Base-by-base conservation (phyloP, 2,329 filamentous ascomycete species). In the Fulvia fulva region DNA sequence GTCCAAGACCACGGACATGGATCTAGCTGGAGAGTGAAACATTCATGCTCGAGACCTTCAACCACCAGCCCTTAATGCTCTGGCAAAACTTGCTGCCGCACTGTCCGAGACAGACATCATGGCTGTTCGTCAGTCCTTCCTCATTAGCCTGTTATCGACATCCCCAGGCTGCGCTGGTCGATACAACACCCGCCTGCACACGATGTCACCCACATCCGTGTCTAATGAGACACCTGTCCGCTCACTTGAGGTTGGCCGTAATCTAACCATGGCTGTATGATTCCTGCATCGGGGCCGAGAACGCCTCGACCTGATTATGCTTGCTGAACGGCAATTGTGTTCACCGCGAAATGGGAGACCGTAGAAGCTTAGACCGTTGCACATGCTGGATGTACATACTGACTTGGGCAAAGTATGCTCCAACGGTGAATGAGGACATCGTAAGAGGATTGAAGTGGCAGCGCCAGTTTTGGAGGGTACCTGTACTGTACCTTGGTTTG, bases 391-490 rank as follows among this genome's bases (percentile, higher is more conserved):
- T 8, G 30, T 14, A 4, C 8, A 34, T 34, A 43, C 22, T 56
- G 51, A 45, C 37, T 26, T 8, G 25, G 43, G 56, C 43, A 30
- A 55, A 56, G 34, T 34, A 44, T 51, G 37, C 37, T 56, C 26
- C 26, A 55, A 53, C 11, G 30, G 11, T 2, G 30, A 34, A 4
- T 14, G 16, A 34, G 9, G 30, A 4, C 30, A 34, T 34, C 16
- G 30, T 3, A 9, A 34, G 11, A 34, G 16, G 30, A 34, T 34
- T 9, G 9, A 34, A 14, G 30, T 14, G 30, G n/a, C n/a, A n/a
- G n/a, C n/a, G n/a, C n/a, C n/a, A n/a, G n/a, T n/a, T n/a, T n/a
- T n/a, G n/a, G n/a, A n/a, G n/a, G n/a, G n/a, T n/a, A n/a, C n/a
- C n/a, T n/a, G n/a, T n/a, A n/a, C n/a, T n/a, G n/a, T n/a, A n/a